These are phyloP conservation scores for Litsea cubeba DNA, from an alignment of 164 flowering plant genomes.

Conservation along the genomic window DNA sequence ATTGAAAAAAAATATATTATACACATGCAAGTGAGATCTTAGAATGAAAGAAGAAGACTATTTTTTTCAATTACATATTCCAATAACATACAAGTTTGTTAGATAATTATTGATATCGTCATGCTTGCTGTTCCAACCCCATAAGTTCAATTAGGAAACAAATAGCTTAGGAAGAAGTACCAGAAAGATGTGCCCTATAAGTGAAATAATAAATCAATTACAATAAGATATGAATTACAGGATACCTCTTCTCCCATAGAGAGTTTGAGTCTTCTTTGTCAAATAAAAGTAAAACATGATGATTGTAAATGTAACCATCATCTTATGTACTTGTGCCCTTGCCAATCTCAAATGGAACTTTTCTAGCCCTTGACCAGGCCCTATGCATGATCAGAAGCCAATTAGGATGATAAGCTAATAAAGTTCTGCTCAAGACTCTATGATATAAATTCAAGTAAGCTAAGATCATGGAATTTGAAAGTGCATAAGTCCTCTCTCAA, in stretches of 20 bases:
- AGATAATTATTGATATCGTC: background rate
- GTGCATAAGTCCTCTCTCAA: no score
- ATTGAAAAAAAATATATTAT: slow-evolving; percentile 92
- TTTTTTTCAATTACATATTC: background rate
- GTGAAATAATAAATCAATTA: no score
- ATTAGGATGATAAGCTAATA: no score
- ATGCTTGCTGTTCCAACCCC: background rate
- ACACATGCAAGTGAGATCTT: slow-evolving; percentile 80
- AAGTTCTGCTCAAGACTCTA: no score
- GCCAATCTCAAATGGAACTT: no score
- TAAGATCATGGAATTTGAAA: no score
- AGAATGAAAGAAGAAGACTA: slow-evolving; percentile 71
- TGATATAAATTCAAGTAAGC: no score
- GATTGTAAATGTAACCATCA: no score
- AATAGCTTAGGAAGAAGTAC: no score
- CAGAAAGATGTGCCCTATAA: background rate
- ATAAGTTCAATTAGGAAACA: background rate
- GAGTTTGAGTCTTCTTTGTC: slow-evolving; percentile 83
- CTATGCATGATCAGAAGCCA: no score
- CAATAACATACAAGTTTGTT: background rate
- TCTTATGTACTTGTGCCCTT: no score
- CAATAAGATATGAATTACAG: background rate
- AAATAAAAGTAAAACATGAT: slow-evolving; percentile 55
- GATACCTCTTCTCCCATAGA: slow-evolving; percentile 84
- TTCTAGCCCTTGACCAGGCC: no score